phyloP scores from a whole-genome alignment of 306 rosid species.

The Notholithocarpus densiflorus region DNA sequence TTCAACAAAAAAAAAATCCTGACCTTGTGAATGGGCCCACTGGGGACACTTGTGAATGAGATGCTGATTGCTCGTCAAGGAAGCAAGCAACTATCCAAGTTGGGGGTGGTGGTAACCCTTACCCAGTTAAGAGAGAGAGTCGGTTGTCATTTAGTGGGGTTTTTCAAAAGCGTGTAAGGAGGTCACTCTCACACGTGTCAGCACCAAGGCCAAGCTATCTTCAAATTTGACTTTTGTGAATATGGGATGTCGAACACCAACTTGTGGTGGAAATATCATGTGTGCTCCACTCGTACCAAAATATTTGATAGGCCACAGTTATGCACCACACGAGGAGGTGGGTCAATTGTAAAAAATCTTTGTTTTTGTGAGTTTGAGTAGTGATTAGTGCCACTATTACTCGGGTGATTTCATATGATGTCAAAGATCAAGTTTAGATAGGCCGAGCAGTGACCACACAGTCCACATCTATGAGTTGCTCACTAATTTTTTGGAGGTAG shows the following conservation, averaged over 20 bases:
- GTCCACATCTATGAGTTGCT: no score
- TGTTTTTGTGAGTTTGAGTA: no score
- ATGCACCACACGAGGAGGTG: no score
- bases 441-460: no score
- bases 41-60: conserved; percentile 4
- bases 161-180: conserved; percentile 2
- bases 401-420: no score
- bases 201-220: neutral
- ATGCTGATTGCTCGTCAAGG: conserved; percentile 9
- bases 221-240: neutral
- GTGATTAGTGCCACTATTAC: no score
- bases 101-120: no score
- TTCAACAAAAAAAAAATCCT: no score
- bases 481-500: no score
- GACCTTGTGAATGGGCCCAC: conserved; percentile 5
- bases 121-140: neutral
- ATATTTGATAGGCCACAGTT: neutral
- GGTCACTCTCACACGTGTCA: conserved; percentile 1
- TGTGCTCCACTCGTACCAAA: neutral
- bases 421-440: no score
- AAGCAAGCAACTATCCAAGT: neutral
- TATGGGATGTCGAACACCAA: neutral
- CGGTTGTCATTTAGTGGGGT: conserved; percentile 17
- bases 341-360: no score
- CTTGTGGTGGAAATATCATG: neutral